Base-by-base conservation (phyloP, 176 grass and related monocot species). In the Musa troglodytarum region DNA sequence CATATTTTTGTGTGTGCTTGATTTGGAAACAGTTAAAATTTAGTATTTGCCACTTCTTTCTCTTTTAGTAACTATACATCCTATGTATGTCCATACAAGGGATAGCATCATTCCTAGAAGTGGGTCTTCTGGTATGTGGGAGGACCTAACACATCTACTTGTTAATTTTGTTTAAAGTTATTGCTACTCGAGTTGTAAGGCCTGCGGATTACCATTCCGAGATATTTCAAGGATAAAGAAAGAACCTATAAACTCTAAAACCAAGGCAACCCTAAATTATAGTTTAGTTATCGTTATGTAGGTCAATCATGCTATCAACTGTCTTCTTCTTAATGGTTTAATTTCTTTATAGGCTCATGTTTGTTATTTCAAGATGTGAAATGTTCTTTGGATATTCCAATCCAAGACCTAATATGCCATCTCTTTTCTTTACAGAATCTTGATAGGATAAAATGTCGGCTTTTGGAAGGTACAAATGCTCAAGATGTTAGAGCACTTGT, bases 401-500 rank as follows among this genome's bases (percentile, higher is more conserved):
- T 43, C 34, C n/a, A 14, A 34, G 29, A 10, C 17, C 22, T 69
- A 16, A 51, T 54, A 62, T 78, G 34, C 34, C 34, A 43, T 43
- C 34, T 43, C 34, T 43, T 43, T 43, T 43, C 34, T 16, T 68
- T 71, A 76, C 88, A 99, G 95, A 92, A 99, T 49, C 95, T 99
- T 62, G 95, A 99, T 88, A 90, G 95, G 80, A 94, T 99, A 81
- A 99, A 99, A 54, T 99, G 95, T 68, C 89, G 95, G 71, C 87
- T 99, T 66, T 77, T 99, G 76, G 95, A 99, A 87, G 95, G 95
- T 75, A 99, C 95, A 74, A 99, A 99, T 86, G 90, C 95, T 80
- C 95, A 99, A 87, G 95, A 99, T 82, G 95, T 99, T 23, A 89
- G 90, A 49, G 95, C 95, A 80, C 88, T 99, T 89, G 95, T 99